Conservation (phyloP, 352 stramenopile species). For the Phytophthora sojae region DNA sequence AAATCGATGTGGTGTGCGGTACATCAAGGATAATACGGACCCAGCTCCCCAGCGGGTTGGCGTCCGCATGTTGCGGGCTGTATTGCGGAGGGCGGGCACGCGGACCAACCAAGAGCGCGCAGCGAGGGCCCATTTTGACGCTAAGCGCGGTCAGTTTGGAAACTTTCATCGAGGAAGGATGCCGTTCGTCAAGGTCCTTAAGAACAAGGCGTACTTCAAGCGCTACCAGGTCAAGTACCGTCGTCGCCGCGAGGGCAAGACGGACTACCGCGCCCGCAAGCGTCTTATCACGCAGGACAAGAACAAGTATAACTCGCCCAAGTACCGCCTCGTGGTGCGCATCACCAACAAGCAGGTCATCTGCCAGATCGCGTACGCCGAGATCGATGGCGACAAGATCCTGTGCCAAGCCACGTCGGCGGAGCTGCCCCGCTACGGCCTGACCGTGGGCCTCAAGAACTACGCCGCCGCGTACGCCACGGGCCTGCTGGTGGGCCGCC, state of each 20-base stretch:
- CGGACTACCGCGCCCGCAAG: constrained; percentile 99
- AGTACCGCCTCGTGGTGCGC: constrained; percentile 97
- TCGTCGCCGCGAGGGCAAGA: constrained; percentile 98
- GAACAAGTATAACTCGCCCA: constrained; percentile 99
- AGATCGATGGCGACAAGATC: constrained; percentile 99
- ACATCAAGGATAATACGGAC: background rate
- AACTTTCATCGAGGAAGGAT: constrained; percentile 78
- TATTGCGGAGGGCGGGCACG: constrained; percentile 14
- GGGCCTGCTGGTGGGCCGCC: constrained; percentile 94
- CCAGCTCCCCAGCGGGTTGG: constrained; percentile 1
- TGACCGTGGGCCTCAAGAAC: constrained; percentile 99
- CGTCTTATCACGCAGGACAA: constrained; percentile 99
- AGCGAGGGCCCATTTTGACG: background rate
- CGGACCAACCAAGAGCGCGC: constrained; percentile 27
- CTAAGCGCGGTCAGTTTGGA: constrained; percentile 55
- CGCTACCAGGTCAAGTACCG: constrained; percentile 99
- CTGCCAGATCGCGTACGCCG: constrained; percentile 98
- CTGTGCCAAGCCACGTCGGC: constrained; percentile 93
- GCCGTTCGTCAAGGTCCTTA: constrained; percentile 98
- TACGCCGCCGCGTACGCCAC: constrained; percentile 99
- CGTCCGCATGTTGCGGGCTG: constrained; percentile 24
- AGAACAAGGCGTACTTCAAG: constrained; percentile 99
- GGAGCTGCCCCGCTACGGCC: constrained; percentile 98
- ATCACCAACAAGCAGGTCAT: constrained; percentile 98
- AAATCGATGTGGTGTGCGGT: constrained; percentile 20